Evolutionary conservation across 2,329 filamentous ascomycete species (phyloP), one percentile per base, ranked within the genome.

Genomic region (Fusarium sp.): DNA sequence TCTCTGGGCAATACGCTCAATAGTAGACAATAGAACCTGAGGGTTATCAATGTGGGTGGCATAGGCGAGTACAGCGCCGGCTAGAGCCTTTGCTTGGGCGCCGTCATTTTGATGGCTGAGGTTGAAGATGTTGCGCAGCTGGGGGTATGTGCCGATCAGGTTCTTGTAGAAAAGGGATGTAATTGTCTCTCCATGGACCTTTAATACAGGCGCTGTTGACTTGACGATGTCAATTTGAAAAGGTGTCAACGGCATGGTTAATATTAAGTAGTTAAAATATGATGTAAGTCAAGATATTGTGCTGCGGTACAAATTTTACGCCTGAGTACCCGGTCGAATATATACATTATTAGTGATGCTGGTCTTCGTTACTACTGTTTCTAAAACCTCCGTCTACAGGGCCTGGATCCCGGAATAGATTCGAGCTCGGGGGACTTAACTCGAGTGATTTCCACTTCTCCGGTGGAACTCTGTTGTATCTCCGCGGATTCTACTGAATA

Each of bases 101-200:
- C 73, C 71, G 8, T 67, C 72, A 42, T 64, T 45, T 52, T 75
- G 73, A 39, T 75, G 72, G 39, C 68, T 67, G 42, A 67, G 70
- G 59, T 92, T 93, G 85, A 93, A 93, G 77, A 90, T 81, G 75
- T 88, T 85, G 69, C 88, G 86, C 26, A 93, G 84, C 36, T 87
- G 84, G 0, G 90, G 90, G 58, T 92, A 83, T 36, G 87, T 86
- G 6, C 75, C 74, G 31, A 93, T 81, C 82, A 93, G 86, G 72
- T 87, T 88, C 65, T 83, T 82, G 82, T 93, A 93, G 81, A 93
- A 93, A 60, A 86, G 83, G 8, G 83, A 83, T 4, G 90, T 89
- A 75, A 93, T 91, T 63, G 84, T 81, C 58, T 85, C 83, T 75
- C 91, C 91, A 76, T 92, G 87, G 63, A 89, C 82, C 38, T 57